Evolutionary conservation across 371 early-diverging fungal species (phyloP).

Genomic region (Apophysomyces variabilis): DNA sequence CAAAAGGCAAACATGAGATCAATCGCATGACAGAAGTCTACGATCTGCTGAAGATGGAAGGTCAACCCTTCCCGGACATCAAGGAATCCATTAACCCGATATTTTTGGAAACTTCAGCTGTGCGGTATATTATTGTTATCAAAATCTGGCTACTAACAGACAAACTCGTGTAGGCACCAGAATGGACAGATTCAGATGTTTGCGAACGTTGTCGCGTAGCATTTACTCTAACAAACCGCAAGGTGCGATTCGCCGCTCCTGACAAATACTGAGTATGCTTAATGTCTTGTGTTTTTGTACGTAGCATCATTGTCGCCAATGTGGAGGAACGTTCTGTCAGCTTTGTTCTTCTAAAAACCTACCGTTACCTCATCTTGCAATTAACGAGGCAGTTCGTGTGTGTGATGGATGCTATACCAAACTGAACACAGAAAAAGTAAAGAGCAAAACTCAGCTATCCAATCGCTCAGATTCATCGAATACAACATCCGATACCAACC

Average conservation of each 20-base stretch:
- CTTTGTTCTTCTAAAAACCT: conserved; percentile 87
- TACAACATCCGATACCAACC: no score
- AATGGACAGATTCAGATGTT: conserved; percentile 92
- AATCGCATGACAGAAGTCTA: conserved; percentile 78
- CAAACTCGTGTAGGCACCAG: conserved; percentile 74
- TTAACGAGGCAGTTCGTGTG: conserved; percentile 89
- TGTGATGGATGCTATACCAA: conserved; percentile 89
- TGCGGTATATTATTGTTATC: conserved; percentile 27
- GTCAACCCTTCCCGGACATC: conserved; percentile 61
- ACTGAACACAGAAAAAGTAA: conserved; percentile 53
- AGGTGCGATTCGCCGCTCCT: conserved; percentile 45
- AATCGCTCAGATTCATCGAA: no score
- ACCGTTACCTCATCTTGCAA: conserved; percentile 84
- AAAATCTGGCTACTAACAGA: not conserved
- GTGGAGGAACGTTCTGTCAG: conserved; percentile 91
- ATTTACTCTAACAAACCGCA: conserved; percentile 93
- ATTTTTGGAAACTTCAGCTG: conserved; percentile 74
- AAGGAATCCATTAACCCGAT: conserved; percentile 52
- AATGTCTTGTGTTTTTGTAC: not conserved
- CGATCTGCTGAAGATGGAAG: conserved; percentile 73
- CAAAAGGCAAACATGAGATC: conserved; percentile 74
- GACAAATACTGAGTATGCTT: not conserved
- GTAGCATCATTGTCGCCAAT: conserved; percentile 95
- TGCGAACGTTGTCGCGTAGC: conserved; percentile 90
- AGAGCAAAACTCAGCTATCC: no score